Base-by-base conservation (phyloP, 2,329 filamentous ascomycete species). In the Sporothrix globosa region DNA sequence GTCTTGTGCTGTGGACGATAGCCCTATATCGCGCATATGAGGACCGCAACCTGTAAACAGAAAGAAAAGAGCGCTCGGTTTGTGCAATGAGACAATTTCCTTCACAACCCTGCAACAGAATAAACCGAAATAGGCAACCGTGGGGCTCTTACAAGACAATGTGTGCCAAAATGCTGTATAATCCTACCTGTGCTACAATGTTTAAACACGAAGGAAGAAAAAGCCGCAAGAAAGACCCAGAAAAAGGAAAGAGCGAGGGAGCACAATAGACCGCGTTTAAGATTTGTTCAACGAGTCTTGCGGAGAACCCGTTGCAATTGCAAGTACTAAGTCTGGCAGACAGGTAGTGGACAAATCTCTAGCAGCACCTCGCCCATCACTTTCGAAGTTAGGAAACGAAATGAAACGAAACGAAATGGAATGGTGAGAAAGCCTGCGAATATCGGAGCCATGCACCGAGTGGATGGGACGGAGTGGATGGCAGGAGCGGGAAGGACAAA, bases 51-150 rank as follows among this genome's bases (percentile, higher is more conserved):
- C 24, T 27, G 13, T 17, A 52, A 24, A 17, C 21, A 52, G 52
- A 14, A 14, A 65, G 48, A 52, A 53, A 53, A 41, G 19, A 30
- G 0, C 30, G 10, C 17, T 53, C 19, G 48, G 48, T 3, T 39
- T 46, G 21, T 2, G 63, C 46, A 10, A 46, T 67, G 50, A 27
- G 65, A 44, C n/a, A 67, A 67, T 67, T 54, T 67, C 63, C 48
- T 30, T 54, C 34, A 67, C 48, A 24, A 27, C 27, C 21, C 39
- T 2, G 11, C 17, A 52, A 27, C 10, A 39, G 30, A 4, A 67
- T 21, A 19, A 56, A 21, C 65, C 65, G 50, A 67, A 67, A 67
- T 67, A 67, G 65, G 65, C 48, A 67, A 67, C 65, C 65, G 65
- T 46, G 65, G 30, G 50, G 65, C 65, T 54, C 63, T 67, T 53